These are phyloP conservation scores for Leccinum disarticulatum DNA, from an alignment of 768 basidiomycete species.

Conservation along the genomic window DNA sequence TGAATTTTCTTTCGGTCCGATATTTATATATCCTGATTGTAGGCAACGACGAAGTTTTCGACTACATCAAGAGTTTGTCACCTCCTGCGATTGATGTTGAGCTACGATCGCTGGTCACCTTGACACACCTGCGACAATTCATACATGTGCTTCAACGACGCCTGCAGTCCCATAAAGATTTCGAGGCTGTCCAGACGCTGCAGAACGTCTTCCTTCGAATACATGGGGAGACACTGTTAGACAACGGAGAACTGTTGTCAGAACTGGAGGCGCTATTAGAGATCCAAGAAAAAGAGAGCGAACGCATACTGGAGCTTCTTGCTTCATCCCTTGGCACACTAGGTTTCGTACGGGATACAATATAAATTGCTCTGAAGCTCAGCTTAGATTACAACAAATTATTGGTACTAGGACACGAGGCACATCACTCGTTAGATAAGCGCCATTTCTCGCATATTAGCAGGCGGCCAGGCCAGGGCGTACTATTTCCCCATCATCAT, in stretches of 20 bases:
- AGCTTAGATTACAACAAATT: background rate
- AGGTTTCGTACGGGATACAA: slow-evolving; percentile 69
- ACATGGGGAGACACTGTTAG: slow-evolving; percentile 79
- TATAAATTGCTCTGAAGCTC: slow-evolving; percentile 32
- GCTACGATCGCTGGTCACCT: slow-evolving; percentile 70
- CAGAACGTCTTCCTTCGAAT: slow-evolving; percentile 80
- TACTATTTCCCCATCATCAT: background rate
- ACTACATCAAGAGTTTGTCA: slow-evolving; percentile 78
- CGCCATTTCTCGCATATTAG: background rate
- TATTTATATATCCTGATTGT: slow-evolving; percentile 3
- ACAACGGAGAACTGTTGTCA: slow-evolving; percentile 60
- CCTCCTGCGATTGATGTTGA: slow-evolving; percentile 93
- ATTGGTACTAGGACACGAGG: background rate
- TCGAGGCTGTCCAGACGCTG: slow-evolving; percentile 92
- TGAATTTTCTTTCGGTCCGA: slow-evolving; percentile 3
- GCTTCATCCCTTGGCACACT: slow-evolving; percentile 74
- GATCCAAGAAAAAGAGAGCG: slow-evolving; percentile 76
- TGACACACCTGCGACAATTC: slow-evolving; percentile 66
- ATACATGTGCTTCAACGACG: slow-evolving; percentile 71
- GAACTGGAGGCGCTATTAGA: slow-evolving; percentile 58
- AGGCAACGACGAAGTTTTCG: slow-evolving; percentile 81
- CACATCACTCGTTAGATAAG: slow-evolving; percentile 25
- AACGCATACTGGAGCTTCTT: slow-evolving; percentile 71
- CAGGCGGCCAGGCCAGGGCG: no score
- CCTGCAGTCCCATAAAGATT: slow-evolving; percentile 79